Conservation (phyloP, 164 flowering plant genomes). For the Macadamia tetraphylla region DNA sequence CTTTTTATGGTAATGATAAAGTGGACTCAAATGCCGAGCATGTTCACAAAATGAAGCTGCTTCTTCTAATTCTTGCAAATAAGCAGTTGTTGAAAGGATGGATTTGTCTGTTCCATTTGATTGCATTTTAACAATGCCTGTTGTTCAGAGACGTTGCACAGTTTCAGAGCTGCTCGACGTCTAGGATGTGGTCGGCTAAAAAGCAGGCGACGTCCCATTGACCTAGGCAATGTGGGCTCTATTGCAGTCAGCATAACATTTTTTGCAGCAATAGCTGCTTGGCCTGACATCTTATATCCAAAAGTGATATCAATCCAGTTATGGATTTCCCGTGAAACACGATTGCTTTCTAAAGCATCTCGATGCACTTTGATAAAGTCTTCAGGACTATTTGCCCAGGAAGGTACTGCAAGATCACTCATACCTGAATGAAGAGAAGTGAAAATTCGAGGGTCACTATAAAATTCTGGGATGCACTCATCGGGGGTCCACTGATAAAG, state of each 20-base stretch:
- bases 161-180: slow-evolving; percentile 27
- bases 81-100: slow-evolving; percentile 32
- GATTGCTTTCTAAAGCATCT: slow-evolving; percentile 77
- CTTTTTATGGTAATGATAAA: slow-evolving; percentile 27
- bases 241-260: slow-evolving; percentile 85
- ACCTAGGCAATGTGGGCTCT: slow-evolving; percentile 55
- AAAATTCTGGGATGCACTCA: slow-evolving; percentile 98
- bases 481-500: slow-evolving; percentile 99
- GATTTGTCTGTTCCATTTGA: slow-evolving; percentile 14
- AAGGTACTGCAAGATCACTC: slow-evolving; percentile 84
- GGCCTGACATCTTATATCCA: slow-evolving; percentile 92
- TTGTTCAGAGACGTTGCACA: slow-evolving; percentile 2
- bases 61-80: slow-evolving; percentile 56
- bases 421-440: slow-evolving; percentile 73
- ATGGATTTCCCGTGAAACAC: slow-evolving; percentile 73
- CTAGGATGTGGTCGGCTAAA: slow-evolving; percentile 80
- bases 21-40: slow-evolving; percentile 54
- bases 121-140: slow-evolving; percentile 10
- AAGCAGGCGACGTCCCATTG: slow-evolving; percentile 84
- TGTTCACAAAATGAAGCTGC: slow-evolving; percentile 71
- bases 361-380: slow-evolving; percentile 88
- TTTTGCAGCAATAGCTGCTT: slow-evolving; percentile 81
- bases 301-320: slow-evolving; percentile 95
- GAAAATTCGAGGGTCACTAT: slow-evolving; percentile 75
- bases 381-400: slow-evolving; percentile 73